phyloP scores from a whole-genome alignment of 1,139 yeast species.

The Pichia sp. region DNA sequence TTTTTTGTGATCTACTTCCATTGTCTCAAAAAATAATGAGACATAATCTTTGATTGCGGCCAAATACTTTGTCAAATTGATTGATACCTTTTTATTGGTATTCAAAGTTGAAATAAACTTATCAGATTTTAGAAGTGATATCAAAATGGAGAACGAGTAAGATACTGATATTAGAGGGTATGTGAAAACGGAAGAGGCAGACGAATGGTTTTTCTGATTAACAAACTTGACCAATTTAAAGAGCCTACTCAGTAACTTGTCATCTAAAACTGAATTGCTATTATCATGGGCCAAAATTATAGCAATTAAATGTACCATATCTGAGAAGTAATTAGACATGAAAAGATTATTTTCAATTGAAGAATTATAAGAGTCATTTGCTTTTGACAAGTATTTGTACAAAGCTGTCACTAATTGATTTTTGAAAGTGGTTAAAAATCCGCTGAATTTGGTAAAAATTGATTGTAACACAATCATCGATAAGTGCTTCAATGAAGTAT shows the following conservation, averaged over 20 bases:
- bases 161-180: constrained; percentile 24
- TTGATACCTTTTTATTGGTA: constrained; percentile 15
- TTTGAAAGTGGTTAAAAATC: constrained; percentile 25
- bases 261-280: constrained; percentile 20
- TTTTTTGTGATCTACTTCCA: constrained; percentile 23
- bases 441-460: constrained; percentile 24
- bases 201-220: constrained; percentile 12
- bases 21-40: constrained; percentile 12
- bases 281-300: constrained; percentile 22
- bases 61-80: constrained; percentile 16
- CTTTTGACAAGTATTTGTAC: constrained; percentile 25
- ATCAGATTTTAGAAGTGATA: constrained; percentile 24
- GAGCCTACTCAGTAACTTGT: constrained; percentile 22
- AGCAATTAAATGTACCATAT: constrained; percentile 21
- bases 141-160: constrained; percentile 21
- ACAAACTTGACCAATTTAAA: constrained; percentile 21
- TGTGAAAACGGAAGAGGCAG: constrained; percentile 12
- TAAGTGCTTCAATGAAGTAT: constrained; percentile 22
- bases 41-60: constrained; percentile 14
- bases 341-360: constrained; percentile 23
- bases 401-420: constrained; percentile 18
- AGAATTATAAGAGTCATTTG: constrained; percentile 25
- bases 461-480: constrained; percentile 22
- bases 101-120: constrained; percentile 17
- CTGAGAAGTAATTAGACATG: constrained; percentile 25